Base-by-base conservation (phyloP, 2,329 filamentous ascomycete species). In the Calycina herbarum region DNA sequence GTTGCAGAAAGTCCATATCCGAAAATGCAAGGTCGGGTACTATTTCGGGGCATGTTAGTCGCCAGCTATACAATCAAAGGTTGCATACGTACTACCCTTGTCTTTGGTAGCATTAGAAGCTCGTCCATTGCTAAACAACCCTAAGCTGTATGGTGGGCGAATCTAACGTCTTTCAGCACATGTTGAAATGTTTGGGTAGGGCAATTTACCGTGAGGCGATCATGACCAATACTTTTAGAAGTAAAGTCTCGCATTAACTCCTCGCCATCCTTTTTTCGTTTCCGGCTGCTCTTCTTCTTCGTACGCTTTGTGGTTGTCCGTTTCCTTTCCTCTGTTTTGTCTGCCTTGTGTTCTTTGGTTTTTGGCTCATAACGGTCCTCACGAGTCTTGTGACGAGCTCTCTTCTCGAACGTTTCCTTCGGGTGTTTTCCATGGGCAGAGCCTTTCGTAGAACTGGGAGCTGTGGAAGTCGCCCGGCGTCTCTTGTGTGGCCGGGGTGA, bases 181-280 rank as follows among this genome's bases (percentile, higher is more conserved):
- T n/a, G 42, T 40, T 5, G 29, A 61, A n/a, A 48, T 7, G 5
- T 35, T 15, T 65, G 60, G 33, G 42, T 59, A 24, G 27, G 42
- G 20, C 54, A 7, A 61, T 79, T 71, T 73, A 86, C 85, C 17
- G 84, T 86, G 62, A 87, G 76, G 10, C 83, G 80, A n/a, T 80
- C 77, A 59, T 80, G 79, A 11, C 81, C 75, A 54, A 90, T 80
- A 61, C 82, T 82, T 3, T 81, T 75, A 0, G 87, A 87, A 13
- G 77, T 77, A 67, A 89, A 90, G 24, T 82, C 82, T 6, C 80
- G 75, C 75, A 87, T 82, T 7, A 88, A 78, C 51, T 83, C 81
- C 62, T 79, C 79, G 15, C 73, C 69, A 67, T 64, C 68, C 73
- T 54, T 67, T 75, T 33, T 65, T 66, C 29, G 66, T 62, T 63